These are phyloP conservation scores for Chenopodium quinoa DNA, from an alignment of 148 eudicot species.

Conservation along the genomic window DNA sequence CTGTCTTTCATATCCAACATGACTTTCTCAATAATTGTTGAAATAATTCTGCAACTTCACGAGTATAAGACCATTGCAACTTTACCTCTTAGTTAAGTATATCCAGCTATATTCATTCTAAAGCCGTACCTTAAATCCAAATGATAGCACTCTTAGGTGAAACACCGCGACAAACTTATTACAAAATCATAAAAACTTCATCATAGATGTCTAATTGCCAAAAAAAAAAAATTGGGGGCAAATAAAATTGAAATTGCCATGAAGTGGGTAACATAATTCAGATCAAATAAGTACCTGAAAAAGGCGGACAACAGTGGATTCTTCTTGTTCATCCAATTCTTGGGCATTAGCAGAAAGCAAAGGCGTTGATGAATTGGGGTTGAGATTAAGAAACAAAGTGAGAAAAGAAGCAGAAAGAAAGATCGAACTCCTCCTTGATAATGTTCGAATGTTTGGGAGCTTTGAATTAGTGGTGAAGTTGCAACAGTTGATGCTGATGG, in stretches of 20 bases:
- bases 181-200: background rate
- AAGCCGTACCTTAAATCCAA: no score
- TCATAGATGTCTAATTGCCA: no score
- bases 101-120: background rate
- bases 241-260: no score
- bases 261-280: no score
- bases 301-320: slow-evolving; percentile 49
- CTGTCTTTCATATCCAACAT: background rate
- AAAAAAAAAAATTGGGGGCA: no score
- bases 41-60: background rate
- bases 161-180: background rate
- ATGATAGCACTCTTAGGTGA: no score
- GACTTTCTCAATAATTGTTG: background rate
- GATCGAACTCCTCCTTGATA: slow-evolving; percentile 38
- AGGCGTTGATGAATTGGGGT: slow-evolving; percentile 8
- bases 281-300: slow-evolving; percentile 46
- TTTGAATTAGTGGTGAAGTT: background rate
- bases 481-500: slow-evolving; percentile 8
- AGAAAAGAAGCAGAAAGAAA: slow-evolving; percentile 36
- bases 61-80: no score
- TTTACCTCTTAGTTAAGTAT: no score
- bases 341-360: slow-evolving; percentile 45
- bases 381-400: slow-evolving; percentile 25
- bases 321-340: slow-evolving; percentile 58
- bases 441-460: background rate